Base-by-base conservation (phyloP, 2,329 filamentous ascomycete genomes). In the Periconia sp. region DNA sequence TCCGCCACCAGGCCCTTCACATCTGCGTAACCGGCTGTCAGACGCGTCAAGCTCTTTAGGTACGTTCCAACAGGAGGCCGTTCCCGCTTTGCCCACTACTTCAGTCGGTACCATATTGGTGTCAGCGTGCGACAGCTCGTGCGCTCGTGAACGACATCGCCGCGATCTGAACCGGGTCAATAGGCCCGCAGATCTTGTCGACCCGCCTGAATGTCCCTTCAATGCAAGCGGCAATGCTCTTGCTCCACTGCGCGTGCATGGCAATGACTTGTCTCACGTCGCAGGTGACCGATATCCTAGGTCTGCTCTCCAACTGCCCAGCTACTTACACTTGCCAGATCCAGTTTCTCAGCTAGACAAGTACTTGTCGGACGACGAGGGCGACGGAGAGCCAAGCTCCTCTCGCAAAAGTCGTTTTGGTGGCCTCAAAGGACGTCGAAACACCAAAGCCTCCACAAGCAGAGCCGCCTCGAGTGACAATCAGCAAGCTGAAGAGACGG, bases 261-360 rank as follows among this genome's bases (percentile, higher is more conserved):
- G 40, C 43, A 50, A 52, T 19, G 61, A 64, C 43, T 53, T 58
- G 25, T 40, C 60, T 36, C 65, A 70, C 56, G 69, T 66, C 36
- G 69, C 70, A 19, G 75, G 76, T 28, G 76, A 78, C 43, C 73
- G 76, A 18, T 78, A 78, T 52, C 76, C 76, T 18, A 76, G 72
- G 8, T 74, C 72, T 37, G 70, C 69, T 33, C 61, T 77, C 22
- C 71, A 67, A 13, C 71, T 74, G 30, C 75, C 76, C 9, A 54
- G 62, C 12, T 60, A 65, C 22, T 59, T 60, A 41, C 66, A 72
- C 37, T 55, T 75, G 16, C 36, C 31, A 32, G 30, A 12, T 24
- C 28, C n/a, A 42, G 26, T 17, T 50, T 61, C 30, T 59, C 58
- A 26, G n/a, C n/a, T n/a, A n/a, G n/a, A n/a, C n/a, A 32, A 45